phyloP scores from a whole-genome alignment of 2,329 filamentous ascomycete genomes.

The Teratosphaeriaceae sp. region DNA sequence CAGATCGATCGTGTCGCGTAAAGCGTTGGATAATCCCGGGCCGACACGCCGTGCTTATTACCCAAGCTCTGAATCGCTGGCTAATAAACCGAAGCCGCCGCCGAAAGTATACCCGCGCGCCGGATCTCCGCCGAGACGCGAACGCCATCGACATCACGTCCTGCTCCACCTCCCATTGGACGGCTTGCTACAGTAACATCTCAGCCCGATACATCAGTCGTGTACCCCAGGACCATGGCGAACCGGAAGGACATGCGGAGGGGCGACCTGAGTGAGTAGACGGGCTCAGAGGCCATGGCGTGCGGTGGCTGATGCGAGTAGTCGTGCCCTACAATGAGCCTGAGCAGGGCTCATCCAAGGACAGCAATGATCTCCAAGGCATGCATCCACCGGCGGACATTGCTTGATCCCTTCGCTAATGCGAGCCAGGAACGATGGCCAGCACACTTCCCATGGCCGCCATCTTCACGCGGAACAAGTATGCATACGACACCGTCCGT shows the following conservation, averaged over 20 bases:
- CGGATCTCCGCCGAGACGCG: no score
- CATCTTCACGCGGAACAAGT: constrained; percentile 91
- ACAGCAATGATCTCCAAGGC: constrained; percentile 62
- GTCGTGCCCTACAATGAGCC: constrained; percentile 86
- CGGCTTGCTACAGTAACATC: not conserved
- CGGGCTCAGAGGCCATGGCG: constrained; percentile 1
- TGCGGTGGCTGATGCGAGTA: constrained; percentile 34
- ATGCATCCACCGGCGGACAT: no score
- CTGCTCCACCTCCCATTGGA: no score
- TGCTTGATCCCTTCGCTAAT: no score
- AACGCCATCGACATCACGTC: no score
- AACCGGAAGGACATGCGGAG: constrained; percentile 71
- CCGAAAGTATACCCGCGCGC: no score
- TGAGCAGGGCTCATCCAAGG: constrained; percentile 55
- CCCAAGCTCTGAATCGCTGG: no score
- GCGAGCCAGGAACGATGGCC: constrained; percentile 45
- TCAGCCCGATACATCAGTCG: no score
- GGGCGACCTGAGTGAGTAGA: constrained; percentile 59
- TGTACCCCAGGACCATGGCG: constrained; percentile 52
- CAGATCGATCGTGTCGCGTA: no score
- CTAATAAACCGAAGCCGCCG: no score
- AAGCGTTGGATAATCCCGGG: no score
- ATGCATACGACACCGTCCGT: constrained; percentile 18
- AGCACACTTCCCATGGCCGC: constrained; percentile 93
- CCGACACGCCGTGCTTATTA: no score